Percentiles rank a stretch among this genome's conserved stretches.
These are phyloP conservation scores for Eucalyptus decipiens DNA, from an alignment of 345 rosid species.

Conservation along the genomic window DNA sequence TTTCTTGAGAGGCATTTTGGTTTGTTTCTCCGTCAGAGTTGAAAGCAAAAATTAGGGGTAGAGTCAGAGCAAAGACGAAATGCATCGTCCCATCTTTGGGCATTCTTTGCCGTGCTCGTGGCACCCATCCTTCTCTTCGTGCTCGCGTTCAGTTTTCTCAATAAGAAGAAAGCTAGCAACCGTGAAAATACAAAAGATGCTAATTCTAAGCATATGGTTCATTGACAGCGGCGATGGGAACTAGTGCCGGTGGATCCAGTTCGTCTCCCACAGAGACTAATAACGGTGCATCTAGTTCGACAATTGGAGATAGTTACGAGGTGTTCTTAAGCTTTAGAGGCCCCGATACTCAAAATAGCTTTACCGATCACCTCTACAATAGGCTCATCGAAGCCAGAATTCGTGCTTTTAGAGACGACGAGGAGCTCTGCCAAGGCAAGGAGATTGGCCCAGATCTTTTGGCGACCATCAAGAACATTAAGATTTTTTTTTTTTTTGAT, in stretches of 20 bases:
- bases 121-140: too few relatives aligned
- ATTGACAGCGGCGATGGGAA: background rate
- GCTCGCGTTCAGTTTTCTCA: too few relatives aligned
- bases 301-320: background rate
- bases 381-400: background rate
- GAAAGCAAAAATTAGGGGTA: too few relatives aligned
- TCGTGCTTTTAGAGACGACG: background rate
- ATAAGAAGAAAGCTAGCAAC: too few relatives aligned
- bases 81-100: too few relatives aligned
- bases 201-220: background rate
- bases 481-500: background rate
- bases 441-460: background rate
- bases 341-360: accelerated
- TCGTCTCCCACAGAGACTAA: background rate
- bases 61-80: too few relatives aligned
- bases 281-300: background rate
- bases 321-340: background rate
- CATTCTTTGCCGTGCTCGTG: too few relatives aligned
- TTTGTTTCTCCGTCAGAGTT: too few relatives aligned
- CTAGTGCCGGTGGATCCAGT: background rate
- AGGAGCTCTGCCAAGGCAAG: background rate
- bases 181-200: too few relatives aligned
- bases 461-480: background rate
- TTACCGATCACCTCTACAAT: accelerated
- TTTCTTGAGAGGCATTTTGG: too few relatives aligned